Base-by-base conservation (phyloP, 495 filamentous ascomycete species). In the Aspergillus carlsbadensis region DNA sequence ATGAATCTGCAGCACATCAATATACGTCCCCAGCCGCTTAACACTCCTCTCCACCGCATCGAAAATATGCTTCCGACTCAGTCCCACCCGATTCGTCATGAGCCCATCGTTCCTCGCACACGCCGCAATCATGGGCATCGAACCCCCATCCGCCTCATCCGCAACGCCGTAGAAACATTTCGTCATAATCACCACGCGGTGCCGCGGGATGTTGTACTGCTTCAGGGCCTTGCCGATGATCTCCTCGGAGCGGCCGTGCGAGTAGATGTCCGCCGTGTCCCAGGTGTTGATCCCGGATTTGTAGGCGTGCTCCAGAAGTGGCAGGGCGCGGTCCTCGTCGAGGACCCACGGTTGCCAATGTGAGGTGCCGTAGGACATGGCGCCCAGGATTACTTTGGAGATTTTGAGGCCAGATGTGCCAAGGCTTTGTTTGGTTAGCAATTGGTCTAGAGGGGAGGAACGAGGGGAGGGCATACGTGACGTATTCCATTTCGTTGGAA, bases 211-310 rank as follows among this genome's bases (percentile, higher is more conserved):
- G 22, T 80, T 73, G 71, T 86, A 90, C 58, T 84, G 66, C 63
- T 84, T 83, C 45, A 92, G 69, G 2, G 88, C 87, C 66, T 89
- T 90, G 58, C 79, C 87, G 47, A 92, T 77, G 58, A 91, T 86
- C 39, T 73, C 57, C 68, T 93, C 89, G 3, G 84, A 87, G 2
- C 56, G 63, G 29, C 89, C 89, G 59, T 89, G 78, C 5, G 84
- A 87, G 69, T 91, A 91, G 42, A 75, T 64, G 60, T 80, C 75
- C 29, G 76, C 76, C 45, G 26, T 29, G 8, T 29, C 26, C 26
- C 42, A 17, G 13, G 42, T 45, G 20, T 44, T 29, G 26, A 29
- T 29, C 8, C 26, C 26, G 26, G 26, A 29, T 8, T 29, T 29
- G 26, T 29, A 29, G 26, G 26, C 26, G 26, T 29, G 26, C 8